Percentiles rank a stretch among this genome's conserved stretches.
phyloP scores from a whole-genome alignment of 495 filamentous ascomycete genomes.

The Penicillium canariense region DNA sequence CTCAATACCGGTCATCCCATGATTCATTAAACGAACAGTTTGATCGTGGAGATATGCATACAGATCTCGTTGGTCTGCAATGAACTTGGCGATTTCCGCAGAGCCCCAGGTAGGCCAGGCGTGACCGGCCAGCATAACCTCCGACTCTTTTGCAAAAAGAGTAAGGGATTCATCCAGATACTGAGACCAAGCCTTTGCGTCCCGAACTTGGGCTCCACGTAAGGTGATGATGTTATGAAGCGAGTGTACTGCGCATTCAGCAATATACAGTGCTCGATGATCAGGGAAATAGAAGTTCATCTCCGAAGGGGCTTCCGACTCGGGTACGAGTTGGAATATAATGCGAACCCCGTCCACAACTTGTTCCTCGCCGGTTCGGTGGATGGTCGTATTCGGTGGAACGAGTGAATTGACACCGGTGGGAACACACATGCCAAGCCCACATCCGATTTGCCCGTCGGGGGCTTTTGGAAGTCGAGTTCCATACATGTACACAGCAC shows the following conservation, averaged over 20 bases:
- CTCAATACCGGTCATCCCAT: conserved; percentile 27
- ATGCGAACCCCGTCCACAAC: conserved; percentile 23
- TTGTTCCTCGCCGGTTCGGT: conserved; percentile 12
- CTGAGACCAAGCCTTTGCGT: conserved; percentile 20
- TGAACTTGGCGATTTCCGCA: conserved; percentile 13
- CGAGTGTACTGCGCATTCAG: conserved; percentile 24
- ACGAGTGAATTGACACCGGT: conserved; percentile 15
- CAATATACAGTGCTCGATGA: conserved; percentile 19
- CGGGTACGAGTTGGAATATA: conserved; percentile 26
- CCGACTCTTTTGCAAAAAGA: conserved; percentile 12
- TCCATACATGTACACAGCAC: conserved; percentile 26
- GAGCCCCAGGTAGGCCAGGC: conserved; percentile 33
- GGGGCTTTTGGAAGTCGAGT: conserved; percentile 8
- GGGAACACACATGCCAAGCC: conserved; percentile 18
- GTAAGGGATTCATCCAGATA: conserved; percentile 24
- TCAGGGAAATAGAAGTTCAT: conserved; percentile 28
- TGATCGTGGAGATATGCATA: conserved; percentile 39
- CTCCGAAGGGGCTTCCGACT: conserved; percentile 24
- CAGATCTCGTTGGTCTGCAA: conserved; percentile 31
- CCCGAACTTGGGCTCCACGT: conserved; percentile 24
- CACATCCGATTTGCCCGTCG: conserved; percentile 19
- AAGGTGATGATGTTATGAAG: conserved; percentile 29
- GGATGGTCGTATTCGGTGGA: conserved; percentile 20
- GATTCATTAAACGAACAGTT: conserved; percentile 32
- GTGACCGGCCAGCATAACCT: conserved; percentile 24